Base-by-base conservation (phyloP, 1,284 basidiomycete species). In the Sporisorium graminicola region DNA sequence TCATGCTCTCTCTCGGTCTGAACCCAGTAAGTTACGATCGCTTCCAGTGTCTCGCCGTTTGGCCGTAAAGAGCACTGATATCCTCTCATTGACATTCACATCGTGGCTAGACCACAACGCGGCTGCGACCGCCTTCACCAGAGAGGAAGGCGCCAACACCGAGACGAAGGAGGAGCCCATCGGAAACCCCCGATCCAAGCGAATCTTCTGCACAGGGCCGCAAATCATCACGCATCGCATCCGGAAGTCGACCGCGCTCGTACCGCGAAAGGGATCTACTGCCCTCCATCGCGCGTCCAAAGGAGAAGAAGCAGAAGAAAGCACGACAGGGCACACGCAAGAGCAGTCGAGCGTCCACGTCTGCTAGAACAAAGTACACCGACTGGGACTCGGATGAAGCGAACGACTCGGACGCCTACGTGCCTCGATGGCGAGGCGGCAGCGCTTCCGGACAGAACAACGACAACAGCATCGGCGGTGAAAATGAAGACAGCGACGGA, bases 1-100 rank as follows among this genome's bases (percentile, higher is more conserved):
- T 82, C 44, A 57, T 82, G 60, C 79, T 67, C 33, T 75, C 60
- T 58, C 65, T 84, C 0, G 75, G 77, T 22, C 62, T 80, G 31
- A 47, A 64, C 22, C 44, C 59, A 22, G 68, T 71, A n/a, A 65
- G 74, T 65, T 27, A 49, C n/a, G 29, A 35, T 33, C 18, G 37
- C 54, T 18, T 18, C 18, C n/a, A 3, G 29, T 43, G n/a, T 29
- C 20, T 22, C 43, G 24, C 29, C 14, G n/a, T n/a, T n/a, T n/a
- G n/a, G n/a, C n/a, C n/a, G n/a, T n/a, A n/a, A n/a, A n/a, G n/a
- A n/a, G n/a, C n/a, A n/a, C n/a, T 29, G 49, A 50, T 29, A 2
- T 31, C 3, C 16, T 31, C 14, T 8, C 18, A 8, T n/a, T 29
- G 6, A 18, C 24, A 18, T 1, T 1, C 14, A 26, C 24, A 27